Base-by-base conservation (phyloP, 768 basidiomycete species). In the Tephrocybe sp. region DNA sequence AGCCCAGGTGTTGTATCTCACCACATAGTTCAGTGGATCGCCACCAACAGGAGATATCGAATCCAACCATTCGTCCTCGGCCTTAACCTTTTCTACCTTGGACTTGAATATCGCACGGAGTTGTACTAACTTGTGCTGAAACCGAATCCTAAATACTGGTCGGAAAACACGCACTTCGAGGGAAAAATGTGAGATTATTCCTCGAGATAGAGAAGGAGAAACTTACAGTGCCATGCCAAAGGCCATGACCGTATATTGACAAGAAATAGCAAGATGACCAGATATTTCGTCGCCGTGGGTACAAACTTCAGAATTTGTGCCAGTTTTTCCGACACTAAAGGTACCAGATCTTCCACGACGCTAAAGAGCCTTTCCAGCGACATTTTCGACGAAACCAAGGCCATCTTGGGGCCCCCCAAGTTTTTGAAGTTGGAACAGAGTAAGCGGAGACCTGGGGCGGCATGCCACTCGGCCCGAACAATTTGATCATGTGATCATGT, bases 141-240 rank as follows among this genome's bases (percentile, higher is more conserved):
- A 34, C 11, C 70, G 65, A 31, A 72, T 47, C 1, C 36, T 43
- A 35, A 78, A 51, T 8, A 79, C 72, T 11, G 78, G 79, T 55
- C 72, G 68, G 60, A 83, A 79, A 2, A 85, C 75, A 5, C 79
- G 79, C 35, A 79, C 83, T 82, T 46, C 57, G 16, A 13, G 5
- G 11, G 51, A 19, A 47, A 16, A 57, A 26, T 19, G 43, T 19
- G 11, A 51, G 23, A 12, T 44, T 34, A 43, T 20, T 32, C 12
- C 23, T 19, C 31, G 4, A 36, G 39, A 33, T 36, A 39, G n/a
- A n/a, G n/a, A n/a, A 39, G 5, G 6, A 45, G 14, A 17, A 5
- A 77, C 85, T 62, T 60, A 88, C 87, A 58, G 58, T 88, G 87
- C 86, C 87, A 89, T 23, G 71, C 71, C 17, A 85, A 60, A 1